phyloP scores from a whole-genome alignment of 225 moss, liverwort and hornwort genomes.

The Bryoerythrophyllum caledonicum region DNA sequence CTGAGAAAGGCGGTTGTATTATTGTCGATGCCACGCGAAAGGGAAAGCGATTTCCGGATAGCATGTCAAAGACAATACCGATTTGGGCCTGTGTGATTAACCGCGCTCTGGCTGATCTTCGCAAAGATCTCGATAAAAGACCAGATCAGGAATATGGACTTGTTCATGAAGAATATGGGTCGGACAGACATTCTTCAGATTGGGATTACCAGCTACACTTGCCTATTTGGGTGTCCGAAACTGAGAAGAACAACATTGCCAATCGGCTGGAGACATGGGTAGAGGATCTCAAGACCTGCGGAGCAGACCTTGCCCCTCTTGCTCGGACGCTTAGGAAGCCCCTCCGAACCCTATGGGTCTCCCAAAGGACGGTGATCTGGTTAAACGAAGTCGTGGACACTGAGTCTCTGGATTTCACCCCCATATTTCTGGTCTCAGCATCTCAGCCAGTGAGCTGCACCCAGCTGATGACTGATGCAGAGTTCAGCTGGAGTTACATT shows the following conservation, averaged over 20 bases:
- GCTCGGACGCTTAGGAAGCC: conserved; percentile 64
- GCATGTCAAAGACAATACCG: conserved; percentile 96
- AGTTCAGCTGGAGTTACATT: conserved; percentile 94
- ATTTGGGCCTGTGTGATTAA: conserved; percentile 94
- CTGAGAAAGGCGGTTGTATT: conserved; percentile 84
- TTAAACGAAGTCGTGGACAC: conserved; percentile 84
- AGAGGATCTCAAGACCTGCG: conserved; percentile 56
- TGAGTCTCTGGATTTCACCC: conserved; percentile 71
- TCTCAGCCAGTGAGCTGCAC: conserved; percentile 66
- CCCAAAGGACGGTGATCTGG: conserved; percentile 87
- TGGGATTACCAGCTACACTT: conserved; percentile 84
- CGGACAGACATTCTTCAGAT: conserved; percentile 19
- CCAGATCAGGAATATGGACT: conserved; percentile 17
- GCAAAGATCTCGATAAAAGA: conserved; percentile 16
- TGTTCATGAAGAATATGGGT: conserved; percentile 17
- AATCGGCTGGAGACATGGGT: conserved; percentile 70
- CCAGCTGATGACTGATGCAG: conserved; percentile 71
- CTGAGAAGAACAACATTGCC: conserved; percentile 80
- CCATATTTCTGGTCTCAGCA: conserved; percentile 81
- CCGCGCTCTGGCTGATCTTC: conserved; percentile 66
- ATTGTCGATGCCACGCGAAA: conserved; percentile 97
- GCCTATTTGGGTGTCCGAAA: conserved; percentile 83
- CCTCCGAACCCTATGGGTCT: conserved; percentile 81
- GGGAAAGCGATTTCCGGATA: conserved; percentile 96
- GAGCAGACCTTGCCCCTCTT: conserved; percentile 62